Conservation (phyloP, 202 grass and related monocot genomes). For the Setaria italica region DNA sequence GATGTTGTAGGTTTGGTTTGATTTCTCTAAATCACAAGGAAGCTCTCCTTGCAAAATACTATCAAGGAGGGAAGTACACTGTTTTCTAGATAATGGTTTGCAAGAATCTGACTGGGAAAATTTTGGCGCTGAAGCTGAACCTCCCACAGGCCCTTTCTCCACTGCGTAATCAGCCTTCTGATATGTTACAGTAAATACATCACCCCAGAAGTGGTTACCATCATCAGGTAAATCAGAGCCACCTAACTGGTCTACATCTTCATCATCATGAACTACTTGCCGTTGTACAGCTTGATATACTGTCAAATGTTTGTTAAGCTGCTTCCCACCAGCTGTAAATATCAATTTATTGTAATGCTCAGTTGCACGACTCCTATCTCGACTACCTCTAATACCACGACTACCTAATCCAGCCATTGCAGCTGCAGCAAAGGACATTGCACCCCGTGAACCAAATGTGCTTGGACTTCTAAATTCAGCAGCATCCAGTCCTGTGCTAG, state of each 20-base stretch:
- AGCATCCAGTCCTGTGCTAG: slow-evolving; percentile 41
- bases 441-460: slow-evolving; percentile 68
- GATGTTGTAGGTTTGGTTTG: slow-evolving; percentile 75
- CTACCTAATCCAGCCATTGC: slow-evolving; percentile 79
- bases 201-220: slow-evolving; percentile 78
- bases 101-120: slow-evolving; percentile 56
- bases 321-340: slow-evolving; percentile 75
- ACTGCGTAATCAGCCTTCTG: slow-evolving; percentile 75
- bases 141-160: slow-evolving; percentile 49
- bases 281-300: slow-evolving; percentile 91
- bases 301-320: slow-evolving; percentile 82
- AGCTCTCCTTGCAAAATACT: slow-evolving; percentile 86
- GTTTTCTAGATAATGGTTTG: slow-evolving; percentile 40
- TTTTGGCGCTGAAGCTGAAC: slow-evolving; percentile 45
- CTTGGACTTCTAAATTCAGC: slow-evolving; percentile 66
- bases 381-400: slow-evolving; percentile 69
- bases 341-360: slow-evolving; percentile 65
- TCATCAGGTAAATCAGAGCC: slow-evolving; percentile 70
- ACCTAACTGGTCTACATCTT: slow-evolving; percentile 66
- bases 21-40: slow-evolving; percentile 78
- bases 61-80: slow-evolving; percentile 63
- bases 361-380: slow-evolving; percentile 53
- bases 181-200: slow-evolving; percentile 91
- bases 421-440: slow-evolving; percentile 94
- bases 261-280: slow-evolving; percentile 69